Evolutionary conservation across 371 early-diverging fungal species (phyloP).

Genomic region (Haplosporangium sp.): DNA sequence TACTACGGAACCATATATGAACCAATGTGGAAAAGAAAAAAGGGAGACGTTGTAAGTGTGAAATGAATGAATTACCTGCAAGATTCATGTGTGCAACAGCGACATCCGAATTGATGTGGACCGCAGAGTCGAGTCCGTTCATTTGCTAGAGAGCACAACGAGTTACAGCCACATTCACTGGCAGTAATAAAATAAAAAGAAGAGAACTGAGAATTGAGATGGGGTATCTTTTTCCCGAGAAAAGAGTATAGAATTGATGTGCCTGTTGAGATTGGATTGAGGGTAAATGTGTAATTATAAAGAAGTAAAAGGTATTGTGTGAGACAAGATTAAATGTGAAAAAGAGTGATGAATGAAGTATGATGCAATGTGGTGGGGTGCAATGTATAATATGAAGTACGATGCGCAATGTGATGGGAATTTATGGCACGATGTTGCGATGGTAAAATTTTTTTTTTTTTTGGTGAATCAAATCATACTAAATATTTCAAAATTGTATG

Average conservation of each 20-base stretch:
- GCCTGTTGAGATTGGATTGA: too few species aligned
- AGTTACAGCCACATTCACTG: not conserved
- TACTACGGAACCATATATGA: not conserved
- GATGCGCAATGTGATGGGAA: too few species aligned
- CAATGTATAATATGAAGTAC: too few species aligned
- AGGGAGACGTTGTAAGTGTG: not conserved
- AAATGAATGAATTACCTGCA: not conserved
- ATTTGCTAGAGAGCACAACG: constrained; percentile 3
- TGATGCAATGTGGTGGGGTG: too few species aligned
- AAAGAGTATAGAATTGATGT: too few species aligned
- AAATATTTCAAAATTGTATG: not conserved
- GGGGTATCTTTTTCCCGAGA: not conserved
- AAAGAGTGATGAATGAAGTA: too few species aligned
- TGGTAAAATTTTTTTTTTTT: too few species aligned
- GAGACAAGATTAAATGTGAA: too few species aligned
- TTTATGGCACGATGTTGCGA: too few species aligned
- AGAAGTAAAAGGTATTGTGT: too few species aligned
- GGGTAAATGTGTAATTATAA: too few species aligned
- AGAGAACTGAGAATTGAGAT: not conserved
- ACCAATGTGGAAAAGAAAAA: too few species aligned
- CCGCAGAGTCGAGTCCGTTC: constrained; percentile 7
- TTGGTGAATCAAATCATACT: not conserved
- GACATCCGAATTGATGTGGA: not conserved
- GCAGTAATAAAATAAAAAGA: not conserved
- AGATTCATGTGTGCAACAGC: constrained; percentile 1